These are phyloP conservation scores for Cercospora zeae-maydis DNA, from an alignment of 2,329 filamentous ascomycete genomes.

Conservation along the genomic window DNA sequence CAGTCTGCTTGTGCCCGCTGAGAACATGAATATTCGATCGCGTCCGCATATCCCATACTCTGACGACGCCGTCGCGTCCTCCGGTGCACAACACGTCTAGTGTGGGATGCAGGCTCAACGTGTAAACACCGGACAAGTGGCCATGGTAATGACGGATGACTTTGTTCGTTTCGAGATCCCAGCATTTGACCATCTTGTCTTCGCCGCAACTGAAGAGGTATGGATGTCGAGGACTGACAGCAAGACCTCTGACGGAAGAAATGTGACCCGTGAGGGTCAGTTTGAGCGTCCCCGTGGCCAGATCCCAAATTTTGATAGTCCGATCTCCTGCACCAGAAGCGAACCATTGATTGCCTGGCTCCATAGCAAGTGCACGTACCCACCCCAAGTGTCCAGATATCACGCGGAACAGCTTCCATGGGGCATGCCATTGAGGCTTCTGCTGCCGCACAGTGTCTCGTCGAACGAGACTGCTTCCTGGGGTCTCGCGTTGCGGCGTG, in stretches of 20 bases:
- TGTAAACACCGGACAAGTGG: constrained; percentile 93
- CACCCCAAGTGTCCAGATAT: constrained; percentile 95
- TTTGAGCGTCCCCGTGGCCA: constrained; percentile 78
- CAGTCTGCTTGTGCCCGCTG: constrained; percentile 82
- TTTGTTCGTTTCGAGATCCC: constrained; percentile 99
- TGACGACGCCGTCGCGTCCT: constrained; percentile 86
- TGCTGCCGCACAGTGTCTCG: constrained; percentile 63
- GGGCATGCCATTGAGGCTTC: constrained; percentile 92
- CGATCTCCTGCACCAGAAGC: constrained; percentile 91
- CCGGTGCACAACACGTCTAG: constrained; percentile 93
- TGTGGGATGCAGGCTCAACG: constrained; percentile 85
- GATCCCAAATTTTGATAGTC: constrained; percentile 98
- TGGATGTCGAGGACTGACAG: constrained; percentile 87
- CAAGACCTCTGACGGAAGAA: constrained; percentile 85
- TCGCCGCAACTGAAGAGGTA: constrained; percentile 98
- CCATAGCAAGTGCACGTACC: constrained; percentile 84
- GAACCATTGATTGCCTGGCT: constrained; percentile 97
- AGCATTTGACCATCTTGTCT: constrained; percentile 99
- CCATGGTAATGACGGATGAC: constrained; percentile 98
- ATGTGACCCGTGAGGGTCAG: constrained; percentile 92
- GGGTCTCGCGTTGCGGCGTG: constrained; percentile 49
- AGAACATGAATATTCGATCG: constrained; percentile 93
- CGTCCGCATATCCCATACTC: constrained; percentile 98
- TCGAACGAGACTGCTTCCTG: constrained; percentile 57
- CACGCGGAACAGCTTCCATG: constrained; percentile 97